phyloP scores from a whole-genome alignment of 1,284 basidiomycete genomes.

The Anthracocystis setariae region DNA sequence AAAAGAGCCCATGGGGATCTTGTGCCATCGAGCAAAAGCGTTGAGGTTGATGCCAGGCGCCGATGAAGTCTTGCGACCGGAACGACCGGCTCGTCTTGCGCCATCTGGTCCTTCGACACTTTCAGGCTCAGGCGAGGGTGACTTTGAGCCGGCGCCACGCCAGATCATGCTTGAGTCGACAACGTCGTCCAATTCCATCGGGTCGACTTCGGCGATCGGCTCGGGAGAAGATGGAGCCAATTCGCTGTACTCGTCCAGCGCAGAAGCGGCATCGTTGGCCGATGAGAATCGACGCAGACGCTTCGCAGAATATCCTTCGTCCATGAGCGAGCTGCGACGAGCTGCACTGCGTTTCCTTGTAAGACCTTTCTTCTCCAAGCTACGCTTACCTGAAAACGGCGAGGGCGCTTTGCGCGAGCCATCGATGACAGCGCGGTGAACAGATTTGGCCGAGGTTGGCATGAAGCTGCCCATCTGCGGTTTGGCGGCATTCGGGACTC shows the following conservation, averaged over 20 bases:
- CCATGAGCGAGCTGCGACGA: constrained; percentile 32
- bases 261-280: constrained; percentile 39
- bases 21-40: constrained; percentile 64
- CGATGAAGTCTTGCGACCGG: constrained; percentile 22
- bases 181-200: constrained; percentile 65
- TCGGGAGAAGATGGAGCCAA: constrained; percentile 55
- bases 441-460: constrained; percentile 59
- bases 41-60: constrained; percentile 53
- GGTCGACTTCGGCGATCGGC: constrained; percentile 33
- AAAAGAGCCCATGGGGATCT: constrained; percentile 65
- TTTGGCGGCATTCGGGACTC: constrained; percentile 28
- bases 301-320: constrained; percentile 48
- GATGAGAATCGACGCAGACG: constrained; percentile 53
- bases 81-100: constrained; percentile 22
- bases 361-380: constrained; percentile 53
- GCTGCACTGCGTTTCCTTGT: constrained; percentile 50
- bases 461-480: constrained; percentile 65
- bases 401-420: constrained; percentile 63
- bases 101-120: constrained; percentile 15
- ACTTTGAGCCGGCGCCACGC: constrained; percentile 48
- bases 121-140: constrained; percentile 38
- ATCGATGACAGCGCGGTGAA: constrained; percentile 66
- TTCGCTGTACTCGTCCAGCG: constrained; percentile 51
- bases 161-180: constrained; percentile 61
- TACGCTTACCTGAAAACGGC: constrained; percentile 57